Base-by-base conservation (phyloP, 208 protist genomes). In the Trypanosoma brucei region DNA sequence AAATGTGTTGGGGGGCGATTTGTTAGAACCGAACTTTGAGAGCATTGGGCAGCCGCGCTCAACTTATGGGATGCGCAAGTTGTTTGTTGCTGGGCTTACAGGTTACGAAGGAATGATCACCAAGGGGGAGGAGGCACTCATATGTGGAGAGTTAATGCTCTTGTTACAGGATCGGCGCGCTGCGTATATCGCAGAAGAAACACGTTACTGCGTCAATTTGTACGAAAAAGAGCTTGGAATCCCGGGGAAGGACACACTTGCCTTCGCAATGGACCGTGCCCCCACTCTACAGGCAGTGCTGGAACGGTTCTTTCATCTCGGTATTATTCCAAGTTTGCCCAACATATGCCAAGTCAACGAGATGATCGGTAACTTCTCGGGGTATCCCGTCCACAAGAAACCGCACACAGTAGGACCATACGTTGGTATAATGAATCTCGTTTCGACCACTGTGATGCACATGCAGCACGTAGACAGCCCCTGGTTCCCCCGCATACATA, bases 271-370 rank as follows among this genome's bases (percentile, higher is more conserved):
- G 35, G 57, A 56, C 37, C 63, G 72, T 52, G 85, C 79, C 7
- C 84, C 86, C 0, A 81, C 84, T 3, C 72, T 96, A 50, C 77
- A 89, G 73, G 60, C 59, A 8, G 86, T 94, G 9, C 79, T 96
- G 8, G 53, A 68, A 45, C 83, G 87, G 37, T 88, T 93, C 60
- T 91, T 93, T 65, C 62, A 87, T 36, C 75, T 90, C 56, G 84
- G 84, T 45, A 70, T 96, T 56, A 93, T 96, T 59, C 88, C 91
- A 2, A 72, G 73, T 3, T 66, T 76, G 5, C 91, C 91, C 11
- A 96, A 96, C 65, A 84, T 94, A 52, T 88, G 82, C 55, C 91
- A 96, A 66, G 75, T 96, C 9, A 93, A 80, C 55, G 91, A 96
- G 68, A 93, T 94, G 84, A 81, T 94, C 22, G 86, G 87, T 48